phyloP scores from a whole-genome alignment of 805 yeast genomes.

The Clavispora santaluciae region DNA sequence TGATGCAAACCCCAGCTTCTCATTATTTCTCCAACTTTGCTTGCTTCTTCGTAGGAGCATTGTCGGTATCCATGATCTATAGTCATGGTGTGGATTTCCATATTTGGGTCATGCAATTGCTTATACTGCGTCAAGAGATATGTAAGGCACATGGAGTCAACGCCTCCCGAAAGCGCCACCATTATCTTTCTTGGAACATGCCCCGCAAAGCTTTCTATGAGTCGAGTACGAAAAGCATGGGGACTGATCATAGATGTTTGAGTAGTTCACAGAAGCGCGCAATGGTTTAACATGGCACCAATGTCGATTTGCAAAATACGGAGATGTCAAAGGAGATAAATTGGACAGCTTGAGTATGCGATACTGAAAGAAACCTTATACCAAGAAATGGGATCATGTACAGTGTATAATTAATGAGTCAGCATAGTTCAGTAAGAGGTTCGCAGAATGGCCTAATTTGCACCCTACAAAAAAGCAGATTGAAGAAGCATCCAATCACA shows the following conservation, averaged over 20 bases:
- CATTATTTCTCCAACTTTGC: slow-evolving; percentile 28
- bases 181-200: slow-evolving; percentile 31
- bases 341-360: background rate
- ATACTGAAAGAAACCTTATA: no score
- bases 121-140: slow-evolving; percentile 41
- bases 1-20: slow-evolving; percentile 33
- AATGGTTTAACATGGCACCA: no score
- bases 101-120: slow-evolving; percentile 19
- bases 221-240: slow-evolving; percentile 3
- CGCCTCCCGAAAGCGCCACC: slow-evolving; percentile 76
- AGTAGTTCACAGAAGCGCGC: background rate
- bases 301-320: no score
- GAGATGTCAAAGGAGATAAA: background rate
- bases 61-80: slow-evolving; percentile 59
- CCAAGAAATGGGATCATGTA: no score
- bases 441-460: no score
- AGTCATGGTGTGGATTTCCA: slow-evolving; percentile 51
- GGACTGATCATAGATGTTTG: background rate
- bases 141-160: slow-evolving; percentile 70
- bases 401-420: no score
- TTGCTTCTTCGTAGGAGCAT: slow-evolving; percentile 49
- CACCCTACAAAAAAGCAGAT: no score
- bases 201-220: slow-evolving; percentile 7
- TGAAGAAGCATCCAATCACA: no score
- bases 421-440: no score